Conservation (phyloP, 176 grass and related monocot genomes). For the Pontederia crassipes region DNA sequence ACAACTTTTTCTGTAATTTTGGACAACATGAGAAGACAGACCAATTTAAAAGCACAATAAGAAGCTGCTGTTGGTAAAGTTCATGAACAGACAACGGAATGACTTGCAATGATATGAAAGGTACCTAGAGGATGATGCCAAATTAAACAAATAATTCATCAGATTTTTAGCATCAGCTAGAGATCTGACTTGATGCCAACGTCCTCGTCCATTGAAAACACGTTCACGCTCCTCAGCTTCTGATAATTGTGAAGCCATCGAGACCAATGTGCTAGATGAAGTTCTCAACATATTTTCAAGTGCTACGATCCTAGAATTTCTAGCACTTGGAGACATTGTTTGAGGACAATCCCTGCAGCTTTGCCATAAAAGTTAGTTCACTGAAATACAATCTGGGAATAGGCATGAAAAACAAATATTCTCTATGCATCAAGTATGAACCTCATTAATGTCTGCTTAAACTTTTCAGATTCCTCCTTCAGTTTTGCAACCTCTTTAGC, state of each 20-base stretch:
- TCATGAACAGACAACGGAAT: not conserved
- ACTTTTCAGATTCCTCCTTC: slow-evolving; percentile 55
- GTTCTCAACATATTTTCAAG: slow-evolving; percentile 85
- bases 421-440: slow-evolving; percentile 7
- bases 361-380: slow-evolving; percentile 4
- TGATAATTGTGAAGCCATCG: slow-evolving; percentile 84
- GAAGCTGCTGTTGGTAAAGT: too few relatives aligned
- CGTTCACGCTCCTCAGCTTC: slow-evolving; percentile 86
- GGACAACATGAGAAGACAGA: too few relatives aligned
- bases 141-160: slow-evolving; percentile 81
- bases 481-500: slow-evolving; percentile 85
- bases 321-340: slow-evolving; percentile 88
- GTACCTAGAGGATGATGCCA: slow-evolving; percentile 73
- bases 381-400: not conserved
- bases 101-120: not conserved
- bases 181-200: slow-evolving; percentile 79
- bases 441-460: slow-evolving; percentile 47
- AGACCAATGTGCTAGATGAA: slow-evolving; percentile 68
- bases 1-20: too few relatives aligned
- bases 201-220: slow-evolving; percentile 51
- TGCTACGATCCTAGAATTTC: slow-evolving; percentile 88
- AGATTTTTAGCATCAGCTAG: slow-evolving; percentile 72
- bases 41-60: too few relatives aligned
- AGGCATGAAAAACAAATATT: not conserved
- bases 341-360: slow-evolving; percentile 48